Base-by-base conservation (phyloP, 169 alveolate species). In the Plasmodium inui region DNA sequence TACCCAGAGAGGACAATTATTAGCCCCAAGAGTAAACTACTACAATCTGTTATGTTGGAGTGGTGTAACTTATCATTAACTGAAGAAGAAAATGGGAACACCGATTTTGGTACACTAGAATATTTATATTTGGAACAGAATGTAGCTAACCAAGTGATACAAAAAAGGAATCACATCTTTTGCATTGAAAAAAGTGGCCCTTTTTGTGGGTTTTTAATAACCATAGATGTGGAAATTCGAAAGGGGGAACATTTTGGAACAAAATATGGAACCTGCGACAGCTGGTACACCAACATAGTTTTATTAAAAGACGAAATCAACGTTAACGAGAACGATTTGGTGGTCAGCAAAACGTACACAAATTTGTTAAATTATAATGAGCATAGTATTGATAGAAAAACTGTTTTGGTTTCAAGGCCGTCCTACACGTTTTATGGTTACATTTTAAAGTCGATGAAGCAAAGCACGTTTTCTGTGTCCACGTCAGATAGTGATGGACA, bases 161-260 rank as follows among this genome's bases (percentile, higher is more conserved):
- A 96, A 74, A 96, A 93, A 70, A 94, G 94, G 74, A 95, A 86
- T 61, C 88, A 95, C 30, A 50, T 95, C 57, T 89, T 95, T 57
- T 22, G 73, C n/a, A 92, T 96, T 39, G 81, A 95, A 22, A 93
- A 93, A 28, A 89, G 73, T 26, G 98, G 97, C 4, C 93, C 94
- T 1, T 91, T 96, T 80, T 96, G 98, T 41, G 98, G 98, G 4
- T 94, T 96, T 71, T 92, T 97, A 67, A 96, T 96, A 30, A 97
- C 97, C 4, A 96, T 97, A 55, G 98, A 96, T 84, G 97, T 97
- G 1, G 98, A 96, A 83, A 97, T 97, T 78, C 93, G 98, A 46
- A 97, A 98, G 72, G 97, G 96, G 28, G 97, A 96, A 26, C 97
- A 95, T 84, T 96, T 96, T 78, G 97, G 97, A 37, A 96, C 97